Evolutionary conservation across 441 rosid genomes (phyloP).

Genomic region (Viola pubescens): DNA sequence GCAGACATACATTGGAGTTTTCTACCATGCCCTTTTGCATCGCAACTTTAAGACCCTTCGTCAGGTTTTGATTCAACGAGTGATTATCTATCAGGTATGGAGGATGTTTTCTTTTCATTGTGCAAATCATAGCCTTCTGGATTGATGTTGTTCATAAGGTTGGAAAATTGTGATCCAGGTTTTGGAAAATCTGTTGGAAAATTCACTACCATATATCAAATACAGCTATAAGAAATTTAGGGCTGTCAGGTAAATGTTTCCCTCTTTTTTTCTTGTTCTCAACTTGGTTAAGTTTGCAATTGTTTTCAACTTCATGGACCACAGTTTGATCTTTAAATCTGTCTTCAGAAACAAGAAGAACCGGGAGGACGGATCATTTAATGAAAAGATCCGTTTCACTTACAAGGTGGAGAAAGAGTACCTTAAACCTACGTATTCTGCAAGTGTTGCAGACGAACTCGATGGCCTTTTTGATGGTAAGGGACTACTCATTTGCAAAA

Average conservation of each 20-base stretch:
- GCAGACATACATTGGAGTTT: slow-evolving; percentile 90
- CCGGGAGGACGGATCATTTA: slow-evolving; percentile 35
- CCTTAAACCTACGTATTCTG: slow-evolving; percentile 74
- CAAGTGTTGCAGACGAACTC: slow-evolving; percentile 75
- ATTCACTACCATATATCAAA: slow-evolving; percentile 69
- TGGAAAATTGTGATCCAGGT: slow-evolving; percentile 36
- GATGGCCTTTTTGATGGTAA: slow-evolving; percentile 95
- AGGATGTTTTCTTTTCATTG: not conserved
- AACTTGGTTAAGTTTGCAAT: not conserved
- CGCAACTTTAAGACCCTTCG: slow-evolving; percentile 83
- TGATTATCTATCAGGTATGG: slow-evolving; percentile 68
- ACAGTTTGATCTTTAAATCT: slow-evolving; percentile 9
- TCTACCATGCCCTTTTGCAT: slow-evolving; percentile 84
- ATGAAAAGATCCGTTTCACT: slow-evolving; percentile 48
- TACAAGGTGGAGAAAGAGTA: slow-evolving; percentile 92
- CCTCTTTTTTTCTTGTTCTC: not conserved
- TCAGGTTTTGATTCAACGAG: slow-evolving; percentile 70
- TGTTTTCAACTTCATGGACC: slow-evolving; percentile 5
- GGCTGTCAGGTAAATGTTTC: slow-evolving; percentile 48
- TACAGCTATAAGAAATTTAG: slow-evolving; percentile 71
- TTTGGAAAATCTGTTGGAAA: slow-evolving; percentile 71
- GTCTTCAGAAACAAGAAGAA: slow-evolving; percentile 60
- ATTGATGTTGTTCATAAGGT: slow-evolving; percentile 14
- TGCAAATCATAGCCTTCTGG: slow-evolving; percentile 5
- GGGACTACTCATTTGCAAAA: slow-evolving; percentile 11